Percentiles rank a stretch among this genome's conserved stretches.
Evolutionary conservation across 2,329 filamentous ascomycete genomes (phyloP).

Genomic region (Ceratocystiopsis sp.): DNA sequence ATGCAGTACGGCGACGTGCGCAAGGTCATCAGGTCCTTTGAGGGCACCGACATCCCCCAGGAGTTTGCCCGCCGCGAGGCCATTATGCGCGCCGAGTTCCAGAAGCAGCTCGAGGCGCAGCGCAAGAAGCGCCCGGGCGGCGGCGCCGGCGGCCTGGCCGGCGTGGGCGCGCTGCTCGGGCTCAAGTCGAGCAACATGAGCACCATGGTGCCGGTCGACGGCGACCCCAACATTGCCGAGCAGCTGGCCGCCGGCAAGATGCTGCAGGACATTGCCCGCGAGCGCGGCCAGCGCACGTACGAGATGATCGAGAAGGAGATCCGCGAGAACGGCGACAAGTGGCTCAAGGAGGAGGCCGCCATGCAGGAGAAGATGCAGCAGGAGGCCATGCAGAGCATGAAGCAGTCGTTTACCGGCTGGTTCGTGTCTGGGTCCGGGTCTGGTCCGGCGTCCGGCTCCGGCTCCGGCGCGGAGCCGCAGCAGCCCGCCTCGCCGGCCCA

Average conservation of each 20-base stretch:
- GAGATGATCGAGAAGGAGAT: slow-evolving; percentile 81
- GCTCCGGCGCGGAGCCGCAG: no score
- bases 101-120: slow-evolving; percentile 57
- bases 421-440: slow-evolving; percentile 16
- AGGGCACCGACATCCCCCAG: slow-evolving; percentile 72
- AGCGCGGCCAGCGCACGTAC: slow-evolving; percentile 82
- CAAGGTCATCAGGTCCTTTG: slow-evolving; percentile 70
- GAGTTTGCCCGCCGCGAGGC: slow-evolving; percentile 86
- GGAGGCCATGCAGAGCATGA: slow-evolving; percentile 86
- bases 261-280: slow-evolving; percentile 84
- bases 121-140: slow-evolving; percentile 36
- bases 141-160: slow-evolving; percentile 35
- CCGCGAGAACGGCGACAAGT: slow-evolving; percentile 81
- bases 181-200: slow-evolving; percentile 54
- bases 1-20: slow-evolving; percentile 85
- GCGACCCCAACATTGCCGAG: slow-evolving; percentile 55
- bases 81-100: slow-evolving; percentile 67
- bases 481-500: no score
- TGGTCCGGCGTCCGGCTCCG: no score
- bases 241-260: slow-evolving; percentile 88
- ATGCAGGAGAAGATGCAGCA: slow-evolving; percentile 79
- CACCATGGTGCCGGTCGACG: slow-evolving; percentile 41
- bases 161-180: slow-evolving; percentile 56
- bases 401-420: slow-evolving; percentile 52
- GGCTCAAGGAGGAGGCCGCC: slow-evolving; percentile 83